These are phyloP conservation scores for Daedaleopsis nitida DNA, from an alignment of 768 basidiomycete genomes.

Conservation along the genomic window DNA sequence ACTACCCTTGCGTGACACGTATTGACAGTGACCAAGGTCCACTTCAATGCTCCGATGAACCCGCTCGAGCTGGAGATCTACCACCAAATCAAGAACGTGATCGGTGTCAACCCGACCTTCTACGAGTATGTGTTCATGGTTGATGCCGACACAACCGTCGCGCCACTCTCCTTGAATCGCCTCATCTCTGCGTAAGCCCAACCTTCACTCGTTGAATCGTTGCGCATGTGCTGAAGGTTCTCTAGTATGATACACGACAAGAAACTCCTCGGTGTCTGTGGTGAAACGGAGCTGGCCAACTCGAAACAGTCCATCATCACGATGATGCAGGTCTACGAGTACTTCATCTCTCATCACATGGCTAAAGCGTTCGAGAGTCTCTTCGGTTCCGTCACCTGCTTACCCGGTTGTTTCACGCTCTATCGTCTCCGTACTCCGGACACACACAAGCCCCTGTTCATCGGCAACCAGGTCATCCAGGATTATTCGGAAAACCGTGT, in stretches of 20 bases:
- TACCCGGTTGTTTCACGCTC: slow-evolving; percentile 98
- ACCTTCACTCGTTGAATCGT: not conserved
- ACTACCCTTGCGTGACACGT: not conserved
- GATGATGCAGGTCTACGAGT: slow-evolving; percentile 99
- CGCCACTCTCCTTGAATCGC: slow-evolving; percentile 84
- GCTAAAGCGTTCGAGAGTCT: slow-evolving; percentile 97
- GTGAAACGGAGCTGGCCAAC: slow-evolving; percentile 92
- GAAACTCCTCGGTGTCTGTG: slow-evolving; percentile 91
- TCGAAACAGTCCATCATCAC: slow-evolving; percentile 94
- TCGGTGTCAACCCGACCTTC: slow-evolving; percentile 98
- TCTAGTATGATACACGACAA: slow-evolving; percentile 95
- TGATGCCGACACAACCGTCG: slow-evolving; percentile 94
- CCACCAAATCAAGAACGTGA: slow-evolving; percentile 99
- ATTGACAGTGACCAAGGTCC: slow-evolving; percentile 58
- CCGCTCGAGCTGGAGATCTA: slow-evolving; percentile 98
- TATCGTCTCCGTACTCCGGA: slow-evolving; percentile 94
- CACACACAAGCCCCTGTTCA: slow-evolving; percentile 91
- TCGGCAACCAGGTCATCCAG: slow-evolving; percentile 86
- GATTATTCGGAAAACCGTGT: slow-evolving; percentile 97
- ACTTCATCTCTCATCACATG: slow-evolving; percentile 99
- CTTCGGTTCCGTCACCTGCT: slow-evolving; percentile 97
- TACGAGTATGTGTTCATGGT: slow-evolving; percentile 96
- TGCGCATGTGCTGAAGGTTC: too few relatives aligned
- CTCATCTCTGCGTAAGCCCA: slow-evolving; percentile 86
- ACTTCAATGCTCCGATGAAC: slow-evolving; percentile 96